Conservation (phyloP, 2,329 filamentous ascomycete species). For the Neopestalotiopsis clavispora region DNA sequence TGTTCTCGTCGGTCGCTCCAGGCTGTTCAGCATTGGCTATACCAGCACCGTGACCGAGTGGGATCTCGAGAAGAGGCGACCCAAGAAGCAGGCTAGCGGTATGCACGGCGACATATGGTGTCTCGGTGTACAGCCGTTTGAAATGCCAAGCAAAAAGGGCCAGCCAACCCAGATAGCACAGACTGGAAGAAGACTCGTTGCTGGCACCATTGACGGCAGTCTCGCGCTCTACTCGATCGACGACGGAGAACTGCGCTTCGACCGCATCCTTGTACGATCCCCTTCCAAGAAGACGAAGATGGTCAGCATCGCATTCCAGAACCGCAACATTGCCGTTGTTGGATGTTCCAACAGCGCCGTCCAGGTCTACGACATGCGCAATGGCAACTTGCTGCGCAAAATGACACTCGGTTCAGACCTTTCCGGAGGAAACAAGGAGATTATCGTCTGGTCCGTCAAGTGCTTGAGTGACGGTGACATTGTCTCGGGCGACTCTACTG, state of each 20-base stretch:
- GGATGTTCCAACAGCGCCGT: conserved; percentile 97
- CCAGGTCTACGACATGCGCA: conserved; percentile 84
- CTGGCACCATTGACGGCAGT: conserved; percentile 88
- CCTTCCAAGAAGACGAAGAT: conserved; percentile 86
- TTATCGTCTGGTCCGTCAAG: conserved; percentile 93
- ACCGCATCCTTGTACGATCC: conserved; percentile 75
- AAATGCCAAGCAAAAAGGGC: conserved; percentile 15
- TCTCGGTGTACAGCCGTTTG: conserved; percentile 78
- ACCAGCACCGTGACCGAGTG: conserved; percentile 93
- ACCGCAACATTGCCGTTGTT: conserved; percentile 79
- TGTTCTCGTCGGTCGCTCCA: conserved; percentile 70
- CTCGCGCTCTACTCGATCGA: conserved; percentile 86
- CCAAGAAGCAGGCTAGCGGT: conserved; percentile 82
- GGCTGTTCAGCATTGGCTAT: conserved; percentile 95
- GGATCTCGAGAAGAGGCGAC: conserved; percentile 81
- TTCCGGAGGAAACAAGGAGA: conserved; percentile 77
- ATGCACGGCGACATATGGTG: conserved; percentile 98
- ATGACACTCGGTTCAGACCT: conserved; percentile 87
- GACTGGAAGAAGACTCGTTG: conserved; percentile 64
- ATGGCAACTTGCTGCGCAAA: conserved; percentile 74
- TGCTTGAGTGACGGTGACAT: conserved; percentile 87
- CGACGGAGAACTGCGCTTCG: conserved; percentile 81
- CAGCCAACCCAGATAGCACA: conserved; percentile 28
- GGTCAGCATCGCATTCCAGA: conserved; percentile 89
- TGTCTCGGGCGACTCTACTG: conserved; percentile 92